Percentiles rank a stretch among this genome's conserved stretches.
These are phyloP conservation scores for Fusarium hostae DNA, from an alignment of 2,329 filamentous ascomycete genomes.

Conservation along the genomic window DNA sequence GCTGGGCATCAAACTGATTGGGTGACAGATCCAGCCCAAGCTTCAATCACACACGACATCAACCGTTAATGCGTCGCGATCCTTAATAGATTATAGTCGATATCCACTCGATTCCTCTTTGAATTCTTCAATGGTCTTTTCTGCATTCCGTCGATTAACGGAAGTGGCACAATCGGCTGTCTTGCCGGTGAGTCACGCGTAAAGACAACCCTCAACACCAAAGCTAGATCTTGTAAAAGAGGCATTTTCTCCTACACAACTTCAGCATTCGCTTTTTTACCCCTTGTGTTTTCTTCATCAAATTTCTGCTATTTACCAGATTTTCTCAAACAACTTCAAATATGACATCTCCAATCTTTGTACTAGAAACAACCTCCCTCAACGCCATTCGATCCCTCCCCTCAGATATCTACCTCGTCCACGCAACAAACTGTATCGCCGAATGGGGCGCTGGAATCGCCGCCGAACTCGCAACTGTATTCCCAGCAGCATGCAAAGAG, in stretches of 20 bases:
- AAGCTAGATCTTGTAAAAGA: background rate
- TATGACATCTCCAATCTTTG: slow-evolving; percentile 23
- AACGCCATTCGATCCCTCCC: slow-evolving; percentile 30
- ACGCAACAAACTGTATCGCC: slow-evolving; percentile 48
- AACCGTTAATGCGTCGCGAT: rapidly evolving
- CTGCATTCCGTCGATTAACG: background rate
- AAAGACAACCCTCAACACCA: too few relatives aligned
- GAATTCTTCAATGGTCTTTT: rapidly evolving
- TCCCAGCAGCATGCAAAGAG: slow-evolving; percentile 39
- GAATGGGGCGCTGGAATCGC: slow-evolving; percentile 48
- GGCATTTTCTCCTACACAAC: background rate
- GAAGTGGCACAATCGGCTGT: background rate
- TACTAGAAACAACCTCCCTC: slow-evolving; percentile 18
- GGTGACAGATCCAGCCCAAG: rapidly evolving
- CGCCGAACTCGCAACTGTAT: slow-evolving; percentile 41
- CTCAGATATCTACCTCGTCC: slow-evolving; percentile 40
- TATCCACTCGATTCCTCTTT: rapidly evolving
- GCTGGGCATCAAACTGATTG: background rate
- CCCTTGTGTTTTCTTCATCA: too few relatives aligned
- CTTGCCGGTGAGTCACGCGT: slow-evolving; percentile 5
- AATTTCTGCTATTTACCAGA: too few relatives aligned
- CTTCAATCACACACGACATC: background rate
- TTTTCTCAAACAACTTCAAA: background rate
- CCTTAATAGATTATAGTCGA: rapidly evolving
- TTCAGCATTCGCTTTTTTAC: background rate